Percentiles rank a stretch among this genome's conserved stretches.
Conservation (phyloP, 2,329 filamentous ascomycete genomes). For the Grosmannia penicillata region DNA sequence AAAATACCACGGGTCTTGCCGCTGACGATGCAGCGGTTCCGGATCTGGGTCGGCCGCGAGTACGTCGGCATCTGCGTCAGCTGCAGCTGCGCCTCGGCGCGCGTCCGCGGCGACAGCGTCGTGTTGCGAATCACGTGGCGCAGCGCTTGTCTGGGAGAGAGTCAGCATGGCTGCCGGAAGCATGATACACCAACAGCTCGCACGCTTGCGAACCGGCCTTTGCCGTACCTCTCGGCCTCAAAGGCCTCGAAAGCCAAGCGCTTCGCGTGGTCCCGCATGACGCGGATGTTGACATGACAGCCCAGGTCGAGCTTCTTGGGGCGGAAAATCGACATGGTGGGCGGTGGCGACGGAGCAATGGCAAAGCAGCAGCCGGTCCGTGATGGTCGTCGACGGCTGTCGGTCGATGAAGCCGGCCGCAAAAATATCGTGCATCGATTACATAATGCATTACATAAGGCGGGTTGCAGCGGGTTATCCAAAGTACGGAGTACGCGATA, state of each 20-base stretch:
- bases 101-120: constrained; percentile 62
- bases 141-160: constrained; percentile 59
- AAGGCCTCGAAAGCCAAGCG: constrained; percentile 77
- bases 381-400: background rate
- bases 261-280: constrained; percentile 92
- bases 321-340: constrained; percentile 69
- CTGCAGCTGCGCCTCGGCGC: constrained; percentile 86
- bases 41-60: constrained; percentile 83
- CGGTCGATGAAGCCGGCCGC: background rate
- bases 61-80: constrained; percentile 93
- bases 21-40: constrained; percentile 82
- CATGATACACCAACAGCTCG: too few relatives aligned
- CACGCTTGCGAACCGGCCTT: too few relatives aligned
- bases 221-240: constrained; percentile 67
- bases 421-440: background rate
- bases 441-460: too few relatives aligned
- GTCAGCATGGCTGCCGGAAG: background rate
- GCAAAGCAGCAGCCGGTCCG: background rate
- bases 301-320: constrained; percentile 81
- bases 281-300: constrained; percentile 72
- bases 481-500: too few relatives aligned
- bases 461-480: too few relatives aligned
- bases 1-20: constrained; percentile 87
- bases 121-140: constrained; percentile 92
- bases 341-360: background rate